Base-by-base conservation (phyloP, 495 filamentous ascomycete species). In the Usnea hakonensis region DNA sequence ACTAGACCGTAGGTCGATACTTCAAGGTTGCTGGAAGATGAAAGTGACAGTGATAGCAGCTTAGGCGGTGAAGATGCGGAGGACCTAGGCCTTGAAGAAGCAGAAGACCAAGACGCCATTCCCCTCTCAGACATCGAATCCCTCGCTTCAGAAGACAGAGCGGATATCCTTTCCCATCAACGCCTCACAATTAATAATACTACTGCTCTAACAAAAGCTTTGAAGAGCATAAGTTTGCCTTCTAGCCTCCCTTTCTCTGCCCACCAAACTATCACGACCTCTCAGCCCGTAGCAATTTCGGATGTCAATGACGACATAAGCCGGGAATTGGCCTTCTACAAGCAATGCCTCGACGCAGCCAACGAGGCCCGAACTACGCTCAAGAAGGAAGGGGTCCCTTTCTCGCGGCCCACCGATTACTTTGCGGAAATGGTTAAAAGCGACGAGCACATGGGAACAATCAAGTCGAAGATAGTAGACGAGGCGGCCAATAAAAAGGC, bases 381-480 rank as follows among this genome's bases (percentile, higher is more conserved):
- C 46, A 88, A 88, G 74, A 88, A 87, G 69, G 91, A 95, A 72
- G 87, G 86, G 38, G 78, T 91, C 10, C 84, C 87, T 10, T 97
- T 97, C 77, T 86, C 89, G 7, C 83, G 94, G 6, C 94, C 94
- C 10, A 84, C 81, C 37, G 94, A 98, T 75, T 98, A 95, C 77
- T 97, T 98, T 69, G 94, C 94, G 32, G 94, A 98, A 81, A 98
- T 96, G 89, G 84, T 97, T 64, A 96, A 97, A 81, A 90, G 85
- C 69, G 95, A 98, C 76, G 93, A 95, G 79, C 95, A 95, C 71
- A 98, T 98, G 94, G 87, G 88, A 68, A 88, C 87, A 79, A 90
- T 98, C 74, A 95, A 94, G 81, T 83, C 85, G 73, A 96, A 95
- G 82, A 78, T 97, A 69, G 82, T 92, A 63, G 93, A 97, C 65